Conservation (phyloP, 495 filamentous ascomycete species). For the Chaetomium fimeti region DNA sequence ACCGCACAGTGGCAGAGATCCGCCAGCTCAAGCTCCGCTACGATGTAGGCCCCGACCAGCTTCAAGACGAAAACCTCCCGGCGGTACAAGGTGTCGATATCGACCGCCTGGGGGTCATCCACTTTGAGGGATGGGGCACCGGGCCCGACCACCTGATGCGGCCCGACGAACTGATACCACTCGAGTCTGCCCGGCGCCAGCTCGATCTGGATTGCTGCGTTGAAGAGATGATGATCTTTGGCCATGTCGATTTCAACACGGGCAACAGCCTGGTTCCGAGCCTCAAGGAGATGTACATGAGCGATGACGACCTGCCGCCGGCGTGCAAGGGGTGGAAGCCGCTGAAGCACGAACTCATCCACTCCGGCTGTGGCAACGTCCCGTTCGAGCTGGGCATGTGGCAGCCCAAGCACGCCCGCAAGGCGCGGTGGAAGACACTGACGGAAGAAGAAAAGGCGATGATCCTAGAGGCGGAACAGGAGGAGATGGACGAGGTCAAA, state of each 20-base stretch:
- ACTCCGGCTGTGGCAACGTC: conserved; percentile 37
- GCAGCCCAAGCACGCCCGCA: conserved; percentile 38
- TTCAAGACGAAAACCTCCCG: conserved; percentile 7
- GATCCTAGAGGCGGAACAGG: conserved; percentile 30
- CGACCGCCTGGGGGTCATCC: conserved; percentile 48
- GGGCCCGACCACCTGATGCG: conserved; percentile 45
- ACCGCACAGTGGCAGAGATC: conserved; percentile 43
- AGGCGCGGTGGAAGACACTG: conserved; percentile 36
- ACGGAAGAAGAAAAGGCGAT: conserved; percentile 28
- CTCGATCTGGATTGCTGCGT: conserved; percentile 47
- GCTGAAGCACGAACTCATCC: conserved; percentile 17
- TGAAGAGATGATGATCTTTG: conserved; percentile 53
- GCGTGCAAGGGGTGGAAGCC: conserved; percentile 17
- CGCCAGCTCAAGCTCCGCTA: conserved; percentile 48
- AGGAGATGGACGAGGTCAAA: conserved; percentile 22
- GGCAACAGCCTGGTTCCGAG: conserved; percentile 39
- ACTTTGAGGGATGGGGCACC: conserved; percentile 53
- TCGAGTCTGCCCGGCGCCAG: conserved; percentile 49
- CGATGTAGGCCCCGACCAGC: conserved; percentile 27
- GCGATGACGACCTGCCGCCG: conserved; percentile 37
- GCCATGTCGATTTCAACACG: conserved; percentile 50
- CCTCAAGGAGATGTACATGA: conserved; percentile 48
- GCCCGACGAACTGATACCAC: conserved; percentile 56
- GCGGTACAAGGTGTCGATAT: conserved; percentile 50
- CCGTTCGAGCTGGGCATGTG: conserved; percentile 35